Evolutionary conservation across 2,329 filamentous ascomycete species (phyloP).

Genomic region (Dothidotthia symphoricarpi): DNA sequence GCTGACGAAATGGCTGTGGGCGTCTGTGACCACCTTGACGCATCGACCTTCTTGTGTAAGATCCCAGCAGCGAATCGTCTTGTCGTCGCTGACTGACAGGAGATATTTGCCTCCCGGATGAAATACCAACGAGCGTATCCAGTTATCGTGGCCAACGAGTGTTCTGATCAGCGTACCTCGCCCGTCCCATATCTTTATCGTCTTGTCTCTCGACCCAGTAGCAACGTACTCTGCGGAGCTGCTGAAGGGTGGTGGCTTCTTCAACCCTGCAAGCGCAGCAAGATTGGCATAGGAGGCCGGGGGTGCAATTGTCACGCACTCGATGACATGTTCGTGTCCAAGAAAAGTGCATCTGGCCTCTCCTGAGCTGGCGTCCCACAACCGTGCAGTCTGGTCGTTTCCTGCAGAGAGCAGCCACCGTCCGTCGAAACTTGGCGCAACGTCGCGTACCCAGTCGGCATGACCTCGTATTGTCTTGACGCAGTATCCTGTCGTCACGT

Average conservation of each 20-base stretch:
- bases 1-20: conserved; percentile 80
- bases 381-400: conserved; percentile 74
- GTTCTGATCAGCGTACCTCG: conserved; percentile 83
- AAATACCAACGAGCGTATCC: conserved; percentile 82
- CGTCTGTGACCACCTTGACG: conserved; percentile 75
- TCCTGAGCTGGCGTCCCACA: conserved; percentile 78
- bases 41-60: conserved; percentile 85
- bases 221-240: conserved; percentile 85
- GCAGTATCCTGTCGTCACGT: conserved; percentile 88
- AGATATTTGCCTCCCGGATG: conserved; percentile 92
- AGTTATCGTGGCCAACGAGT: conserved; percentile 86
- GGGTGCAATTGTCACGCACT: conserved; percentile 85
- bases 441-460: conserved; percentile 86
- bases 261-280: conserved; percentile 73
- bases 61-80: conserved; percentile 92
- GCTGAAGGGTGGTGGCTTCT: conserved; percentile 71
- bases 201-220: conserved; percentile 86
- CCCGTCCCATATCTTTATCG: conserved; percentile 84
- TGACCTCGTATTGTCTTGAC: conserved; percentile 87
- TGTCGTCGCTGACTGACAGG: conserved; percentile 82
- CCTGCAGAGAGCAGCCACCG: conserved; percentile 79
- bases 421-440: conserved; percentile 78
- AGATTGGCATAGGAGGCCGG: conserved; percentile 74
- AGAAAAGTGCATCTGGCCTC: conserved; percentile 78
- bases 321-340: conserved; percentile 81